phyloP scores from a whole-genome alignment of 768 basidiomycete genomes.

The Filobasidium wieringae region DNA sequence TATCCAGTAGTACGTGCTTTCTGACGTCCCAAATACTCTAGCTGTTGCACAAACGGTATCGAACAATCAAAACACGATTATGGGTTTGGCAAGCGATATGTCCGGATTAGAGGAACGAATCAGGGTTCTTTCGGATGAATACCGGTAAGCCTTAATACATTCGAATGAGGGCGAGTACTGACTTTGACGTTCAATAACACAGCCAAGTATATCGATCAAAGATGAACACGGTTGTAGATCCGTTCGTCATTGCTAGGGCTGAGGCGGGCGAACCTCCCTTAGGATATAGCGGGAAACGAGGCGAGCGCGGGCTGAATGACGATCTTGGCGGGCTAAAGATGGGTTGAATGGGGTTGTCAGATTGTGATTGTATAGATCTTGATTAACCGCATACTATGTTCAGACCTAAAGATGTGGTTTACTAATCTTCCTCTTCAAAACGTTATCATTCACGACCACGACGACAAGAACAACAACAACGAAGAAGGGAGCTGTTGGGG shows the following conservation, averaged over 20 bases:
- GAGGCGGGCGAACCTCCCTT: slow-evolving; percentile 7
- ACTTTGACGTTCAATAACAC: too few relatives aligned
- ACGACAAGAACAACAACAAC: too few relatives aligned
- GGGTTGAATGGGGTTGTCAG: not conserved
- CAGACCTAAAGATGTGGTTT: too few relatives aligned
- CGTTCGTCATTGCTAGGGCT: slow-evolving; percentile 3
- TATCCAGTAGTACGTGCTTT: too few relatives aligned
- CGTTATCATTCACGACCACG: too few relatives aligned
- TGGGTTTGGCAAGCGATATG: slow-evolving; percentile 10
- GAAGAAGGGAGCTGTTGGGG: too few relatives aligned
- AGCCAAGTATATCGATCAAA: slow-evolving; percentile 14
- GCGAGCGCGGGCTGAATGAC: slow-evolving; percentile 5
- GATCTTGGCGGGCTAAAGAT: slow-evolving; percentile 9
- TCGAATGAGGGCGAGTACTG: too few relatives aligned
- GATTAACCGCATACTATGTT: too few relatives aligned
- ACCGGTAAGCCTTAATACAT: not conserved
- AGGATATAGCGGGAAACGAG: slow-evolving; percentile 12
- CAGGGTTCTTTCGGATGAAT: slow-evolving; percentile 7
- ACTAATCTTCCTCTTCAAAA: too few relatives aligned
- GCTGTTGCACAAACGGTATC: slow-evolving; percentile 13
- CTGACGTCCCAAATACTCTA: not conserved
- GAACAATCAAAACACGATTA: slow-evolving; percentile 16
- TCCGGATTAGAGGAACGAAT: slow-evolving; percentile 13
- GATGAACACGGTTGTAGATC: slow-evolving; percentile 15
- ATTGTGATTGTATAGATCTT: too few relatives aligned